These are phyloP conservation scores for Pyropia haitanensis DNA, from an alignment of 23 red algal genomes.

Conservation along the genomic window DNA sequence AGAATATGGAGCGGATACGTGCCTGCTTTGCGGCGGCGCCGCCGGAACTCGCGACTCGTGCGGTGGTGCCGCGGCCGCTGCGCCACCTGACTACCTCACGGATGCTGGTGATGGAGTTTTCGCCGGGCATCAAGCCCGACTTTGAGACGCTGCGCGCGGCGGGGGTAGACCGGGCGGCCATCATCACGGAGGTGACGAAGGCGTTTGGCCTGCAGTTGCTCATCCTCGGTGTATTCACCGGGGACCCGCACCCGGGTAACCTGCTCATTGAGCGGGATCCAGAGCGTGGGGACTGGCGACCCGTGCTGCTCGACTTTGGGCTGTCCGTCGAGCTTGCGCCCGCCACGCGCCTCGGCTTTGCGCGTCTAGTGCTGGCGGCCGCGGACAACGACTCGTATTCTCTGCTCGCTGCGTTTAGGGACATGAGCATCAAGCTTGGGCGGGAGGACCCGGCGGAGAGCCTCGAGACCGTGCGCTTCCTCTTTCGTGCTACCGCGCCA, in stretches of 20 bases:
- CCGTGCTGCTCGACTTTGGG: slow-evolving; percentile 78
- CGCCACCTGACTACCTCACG: slow-evolving; percentile 24
- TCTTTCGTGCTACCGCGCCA: slow-evolving; percentile 44
- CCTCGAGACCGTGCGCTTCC: slow-evolving; percentile 50
- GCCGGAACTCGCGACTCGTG: slow-evolving; percentile 13
- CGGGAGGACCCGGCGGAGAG: slow-evolving; percentile 43
- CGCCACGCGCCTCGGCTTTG: slow-evolving; percentile 38
- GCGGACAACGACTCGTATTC: slow-evolving; percentile 49
- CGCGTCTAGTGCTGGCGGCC: slow-evolving; percentile 55
- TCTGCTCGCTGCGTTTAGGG: slow-evolving; percentile 37
- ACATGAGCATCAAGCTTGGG: slow-evolving; percentile 51
- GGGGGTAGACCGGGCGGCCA: slow-evolving; percentile 21
- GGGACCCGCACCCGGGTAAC: slow-evolving; percentile 81
- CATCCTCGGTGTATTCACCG: slow-evolving; percentile 43
- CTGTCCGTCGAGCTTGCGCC: slow-evolving; percentile 33
- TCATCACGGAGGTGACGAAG: slow-evolving; percentile 38
- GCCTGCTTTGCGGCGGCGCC: slow-evolving; percentile 10
- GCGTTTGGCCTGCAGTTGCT: slow-evolving; percentile 65
- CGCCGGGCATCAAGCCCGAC: slow-evolving; percentile 51
- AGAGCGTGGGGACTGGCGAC: background rate
- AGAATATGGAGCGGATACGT: slow-evolving; percentile 37
- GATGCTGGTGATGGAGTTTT: slow-evolving; percentile 69
- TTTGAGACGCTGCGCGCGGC: slow-evolving; percentile 11
- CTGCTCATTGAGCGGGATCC: slow-evolving; percentile 24
- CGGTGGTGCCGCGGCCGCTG: slow-evolving; percentile 24